Evolutionary conservation across 495 filamentous ascomycete species (phyloP).

Genomic region (Penicillium mononematosum): DNA sequence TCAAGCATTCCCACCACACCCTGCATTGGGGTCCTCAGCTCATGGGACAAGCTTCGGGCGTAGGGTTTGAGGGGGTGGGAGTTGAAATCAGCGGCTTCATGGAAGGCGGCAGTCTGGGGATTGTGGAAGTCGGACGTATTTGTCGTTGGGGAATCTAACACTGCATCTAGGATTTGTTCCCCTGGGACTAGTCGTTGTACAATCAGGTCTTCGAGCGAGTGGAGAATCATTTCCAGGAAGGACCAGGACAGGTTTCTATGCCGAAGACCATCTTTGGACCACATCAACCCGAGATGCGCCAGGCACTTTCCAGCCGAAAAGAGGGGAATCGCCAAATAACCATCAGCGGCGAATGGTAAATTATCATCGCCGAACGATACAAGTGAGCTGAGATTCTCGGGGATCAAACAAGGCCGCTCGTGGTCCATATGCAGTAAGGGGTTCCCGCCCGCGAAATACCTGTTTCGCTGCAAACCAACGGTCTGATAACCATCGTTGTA

Average conservation of each 20-base stretch:
- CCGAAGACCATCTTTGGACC: slow-evolving; percentile 61
- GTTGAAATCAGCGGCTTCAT: slow-evolving; percentile 35
- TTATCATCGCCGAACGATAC: slow-evolving; percentile 60
- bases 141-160: slow-evolving; percentile 8
- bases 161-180: slow-evolving; percentile 3
- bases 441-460: slow-evolving; percentile 64
- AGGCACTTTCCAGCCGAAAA: slow-evolving; percentile 69
- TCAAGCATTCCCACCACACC: slow-evolving; percentile 83
- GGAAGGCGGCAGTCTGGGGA: slow-evolving; percentile 19
- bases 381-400: slow-evolving; percentile 59
- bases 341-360: slow-evolving; percentile 61
- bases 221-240: slow-evolving; percentile 69
- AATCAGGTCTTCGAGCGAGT: slow-evolving; percentile 74
- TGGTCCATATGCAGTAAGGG: slow-evolving; percentile 69
- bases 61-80: slow-evolving; percentile 74
- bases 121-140: slow-evolving; percentile 39
- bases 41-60: slow-evolving; percentile 75
- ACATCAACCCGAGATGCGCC: slow-evolving; percentile 74
- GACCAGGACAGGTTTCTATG: slow-evolving; percentile 62
- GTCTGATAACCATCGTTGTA: slow-evolving; percentile 61
- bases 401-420: slow-evolving; percentile 72
- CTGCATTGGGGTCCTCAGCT: slow-evolving; percentile 81
- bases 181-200: slow-evolving; percentile 49
- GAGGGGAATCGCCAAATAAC: slow-evolving; percentile 70
- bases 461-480: slow-evolving; percentile 55